Evolutionary conservation across 2,329 filamentous ascomycete species (phyloP), one percentile per base, ranked within the genome.

Genomic region (Lecanicillium sp.): DNA sequence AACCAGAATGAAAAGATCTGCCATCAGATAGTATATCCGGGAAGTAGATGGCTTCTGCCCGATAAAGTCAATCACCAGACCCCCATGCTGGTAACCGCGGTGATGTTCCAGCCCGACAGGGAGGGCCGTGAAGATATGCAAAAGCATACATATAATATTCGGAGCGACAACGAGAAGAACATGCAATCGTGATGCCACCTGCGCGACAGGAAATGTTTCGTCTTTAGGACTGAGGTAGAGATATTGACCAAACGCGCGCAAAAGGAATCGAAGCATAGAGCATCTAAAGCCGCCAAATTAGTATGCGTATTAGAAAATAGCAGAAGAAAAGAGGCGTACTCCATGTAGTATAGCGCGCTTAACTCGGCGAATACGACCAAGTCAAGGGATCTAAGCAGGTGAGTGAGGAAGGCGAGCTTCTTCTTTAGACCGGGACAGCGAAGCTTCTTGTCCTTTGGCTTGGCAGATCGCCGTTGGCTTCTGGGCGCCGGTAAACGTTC

Each of bases 271-370:
- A 57, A 83, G 73, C 59, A 84, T 74, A 26, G 81, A 85, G 61
- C 80, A 84, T 60, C 82, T 86, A 54, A 26, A 52, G 35, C 46
- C 7, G 15, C 10, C 1, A 40, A 42, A 14, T 33, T 45, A 49
- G 19, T 17, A 27, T 46, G 23, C 35, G 30, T 21, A 30, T 15
- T 27, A 5, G 7, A 7, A 6, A 9, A 14, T 3, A 12, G 6
- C 9, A 20, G n/a, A n/a, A n/a, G n/a, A n/a, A n/a, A n/a, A n/a
- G n/a, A 20, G 8, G 9, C 75, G 48, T 70, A 86, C 82, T 86
- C 83, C 76, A 86, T 80, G 62, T 85, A 86, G 61, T 86, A 86
- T 56, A 86, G 57, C 36, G 76, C 72, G 58, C 78, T 82, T 49
- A 86, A 68, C 67, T 86, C 80, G 33, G 75, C 77, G 61, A 81